These are phyloP conservation scores for Globisporangium alternatum DNA, from an alignment of 352 stramenopile genomes.

Conservation along the genomic window DNA sequence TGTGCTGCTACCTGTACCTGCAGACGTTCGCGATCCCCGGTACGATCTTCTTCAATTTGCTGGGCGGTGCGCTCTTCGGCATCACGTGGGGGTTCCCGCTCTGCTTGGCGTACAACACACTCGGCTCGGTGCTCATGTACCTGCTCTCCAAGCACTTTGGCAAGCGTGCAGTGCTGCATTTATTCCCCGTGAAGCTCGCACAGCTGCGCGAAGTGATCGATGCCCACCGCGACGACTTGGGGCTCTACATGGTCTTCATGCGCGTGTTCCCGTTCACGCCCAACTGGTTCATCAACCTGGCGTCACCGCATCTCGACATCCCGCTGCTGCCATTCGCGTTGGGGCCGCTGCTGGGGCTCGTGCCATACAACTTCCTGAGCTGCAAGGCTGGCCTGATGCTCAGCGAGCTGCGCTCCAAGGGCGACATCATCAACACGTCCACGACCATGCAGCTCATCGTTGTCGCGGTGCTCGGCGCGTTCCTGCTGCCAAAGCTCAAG, in stretches of 20 bases:
- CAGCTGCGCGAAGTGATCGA: conserved; percentile 57
- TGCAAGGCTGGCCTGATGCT: conserved; percentile 80
- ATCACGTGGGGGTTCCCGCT: conserved; percentile 67
- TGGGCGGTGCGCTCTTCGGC: conserved; percentile 71
- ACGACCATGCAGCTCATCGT: conserved; percentile 76
- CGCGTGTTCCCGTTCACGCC: conserved; percentile 81
- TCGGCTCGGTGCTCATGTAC: conserved; percentile 78
- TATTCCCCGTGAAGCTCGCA: conserved; percentile 51
- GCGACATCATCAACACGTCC: conserved; percentile 76
- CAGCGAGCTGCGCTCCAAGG: conserved; percentile 57
- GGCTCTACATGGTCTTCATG: conserved; percentile 82
- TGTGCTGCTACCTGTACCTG: conserved; percentile 71
- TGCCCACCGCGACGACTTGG: conserved; percentile 66
- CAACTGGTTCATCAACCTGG: conserved; percentile 88
- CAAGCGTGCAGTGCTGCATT: conserved; percentile 42
- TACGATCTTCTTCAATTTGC: conserved; percentile 79
- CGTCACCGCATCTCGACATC: conserved; percentile 70
- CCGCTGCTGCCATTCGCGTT: conserved; percentile 58
- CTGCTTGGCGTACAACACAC: conserved; percentile 77
- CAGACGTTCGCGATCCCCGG: conserved; percentile 81
- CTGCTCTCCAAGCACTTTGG: conserved; percentile 61
- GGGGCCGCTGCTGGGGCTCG: conserved; percentile 60
- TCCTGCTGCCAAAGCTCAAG: conserved; percentile 66
- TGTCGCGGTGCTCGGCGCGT: conserved; percentile 51
- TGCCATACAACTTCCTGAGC: conserved; percentile 85